phyloP scores from a whole-genome alignment of 108 stramenopile species.

The Cyclostephanos tholiformis region DNA sequence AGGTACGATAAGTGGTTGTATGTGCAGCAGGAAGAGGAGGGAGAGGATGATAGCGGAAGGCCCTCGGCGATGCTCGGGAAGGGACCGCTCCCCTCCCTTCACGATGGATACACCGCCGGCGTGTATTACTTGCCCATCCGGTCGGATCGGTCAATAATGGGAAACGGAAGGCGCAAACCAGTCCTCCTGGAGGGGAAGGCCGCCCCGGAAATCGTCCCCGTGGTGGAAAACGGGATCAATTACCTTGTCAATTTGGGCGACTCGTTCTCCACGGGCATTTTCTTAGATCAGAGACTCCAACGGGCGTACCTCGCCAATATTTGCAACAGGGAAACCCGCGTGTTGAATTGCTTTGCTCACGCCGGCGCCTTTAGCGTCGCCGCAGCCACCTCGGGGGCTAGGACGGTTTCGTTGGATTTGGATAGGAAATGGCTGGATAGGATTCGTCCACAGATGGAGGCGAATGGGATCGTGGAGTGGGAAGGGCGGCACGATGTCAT shows the following conservation, averaged over 20 bases:
- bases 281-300: slow-evolving; percentile 78
- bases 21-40: slow-evolving; percentile 67
- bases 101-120: slow-evolving; percentile 80
- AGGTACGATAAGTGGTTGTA: slow-evolving; percentile 80
- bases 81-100: slow-evolving; percentile 81
- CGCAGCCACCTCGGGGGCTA: slow-evolving; percentile 67
- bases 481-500: slow-evolving; percentile 80
- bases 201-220: slow-evolving; percentile 63
- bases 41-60: slow-evolving; percentile 37
- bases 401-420: slow-evolving; percentile 79
- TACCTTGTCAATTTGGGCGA: slow-evolving; percentile 72
- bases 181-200: slow-evolving; percentile 69
- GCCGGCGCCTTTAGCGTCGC: slow-evolving; percentile 83
- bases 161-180: slow-evolving; percentile 54
- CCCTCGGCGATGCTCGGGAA: slow-evolving; percentile 5
- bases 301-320: slow-evolving; percentile 72
- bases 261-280: slow-evolving; percentile 85
- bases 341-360: slow-evolving; percentile 87
- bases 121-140: slow-evolving; percentile 72
- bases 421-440: slow-evolving; percentile 85
- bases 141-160: slow-evolving; percentile 70
- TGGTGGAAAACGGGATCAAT: slow-evolving; percentile 74
- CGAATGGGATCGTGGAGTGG: slow-evolving; percentile 74
- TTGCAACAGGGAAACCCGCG: slow-evolving; percentile 66
- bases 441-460: slow-evolving; percentile 71